phyloP scores from a whole-genome alignment of 768 basidiomycete genomes.

The Suillus hirtellus region DNA sequence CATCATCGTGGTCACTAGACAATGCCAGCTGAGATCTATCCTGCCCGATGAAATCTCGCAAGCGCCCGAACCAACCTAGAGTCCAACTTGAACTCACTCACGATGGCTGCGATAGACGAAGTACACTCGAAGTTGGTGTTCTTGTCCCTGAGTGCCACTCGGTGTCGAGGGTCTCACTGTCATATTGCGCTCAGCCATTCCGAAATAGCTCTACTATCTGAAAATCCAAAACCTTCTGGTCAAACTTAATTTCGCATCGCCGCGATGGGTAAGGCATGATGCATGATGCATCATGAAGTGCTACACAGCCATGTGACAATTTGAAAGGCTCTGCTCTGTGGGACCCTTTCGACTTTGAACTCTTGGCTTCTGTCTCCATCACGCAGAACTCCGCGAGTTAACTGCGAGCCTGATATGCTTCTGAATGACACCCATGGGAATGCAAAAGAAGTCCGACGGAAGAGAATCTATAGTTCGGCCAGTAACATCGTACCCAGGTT shows the following conservation, averaged over 20 bases:
- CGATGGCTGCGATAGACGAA: not conserved
- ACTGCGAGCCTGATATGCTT: not conserved
- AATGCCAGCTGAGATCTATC: not conserved
- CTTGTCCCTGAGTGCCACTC: slow-evolving; percentile 1
- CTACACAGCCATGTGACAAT: slow-evolving; percentile 4
- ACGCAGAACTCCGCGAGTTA: slow-evolving; percentile 3
- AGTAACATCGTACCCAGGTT: slow-evolving; percentile 93
- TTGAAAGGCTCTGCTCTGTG: not conserved
- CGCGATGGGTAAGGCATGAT: not conserved
- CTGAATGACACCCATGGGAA: slow-evolving; percentile 13
- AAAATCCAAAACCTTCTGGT: slow-evolving; percentile 5
- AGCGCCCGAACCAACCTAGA: not conserved
- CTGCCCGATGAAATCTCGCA: not conserved
- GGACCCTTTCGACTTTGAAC: not conserved
- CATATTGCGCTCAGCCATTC: not conserved
- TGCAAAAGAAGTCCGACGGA: slow-evolving; percentile 13
- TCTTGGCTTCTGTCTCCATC: not conserved
- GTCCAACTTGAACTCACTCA: not conserved
- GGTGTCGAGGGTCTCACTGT: not conserved
- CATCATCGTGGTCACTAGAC: not conserved
- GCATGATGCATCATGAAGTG: not conserved
- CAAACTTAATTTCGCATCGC: slow-evolving; percentile 4
- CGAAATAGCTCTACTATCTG: slow-evolving; percentile 5
- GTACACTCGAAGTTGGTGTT: not conserved
- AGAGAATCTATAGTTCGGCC: slow-evolving; percentile 70